Conservation (phyloP, 2,329 filamentous ascomycete genomes). For the Talaromyces marneffei region DNA sequence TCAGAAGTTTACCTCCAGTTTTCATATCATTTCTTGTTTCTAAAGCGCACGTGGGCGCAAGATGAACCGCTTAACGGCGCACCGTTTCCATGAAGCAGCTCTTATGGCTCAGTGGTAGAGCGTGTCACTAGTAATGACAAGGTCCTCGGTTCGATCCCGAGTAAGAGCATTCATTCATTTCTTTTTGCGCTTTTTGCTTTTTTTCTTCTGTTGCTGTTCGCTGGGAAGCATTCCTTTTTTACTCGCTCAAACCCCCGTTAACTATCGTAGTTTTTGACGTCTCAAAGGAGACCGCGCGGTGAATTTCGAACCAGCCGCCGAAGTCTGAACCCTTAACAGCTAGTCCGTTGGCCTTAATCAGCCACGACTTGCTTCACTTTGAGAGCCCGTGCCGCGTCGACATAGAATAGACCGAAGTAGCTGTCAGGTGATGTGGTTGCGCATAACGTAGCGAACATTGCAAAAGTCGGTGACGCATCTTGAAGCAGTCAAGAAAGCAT, state of each 20-base stretch:
- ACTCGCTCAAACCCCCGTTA: not conserved
- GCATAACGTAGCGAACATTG: not conserved
- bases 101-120: not conserved
- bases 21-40: not conserved
- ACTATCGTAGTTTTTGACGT: not conserved
- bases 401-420: not conserved
- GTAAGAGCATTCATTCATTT: not conserved
- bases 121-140: not conserved
- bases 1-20: too few relatives aligned
- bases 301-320: not conserved
- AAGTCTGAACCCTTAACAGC: not conserved
- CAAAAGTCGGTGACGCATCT: not conserved
- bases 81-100: not conserved
- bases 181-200: not conserved
- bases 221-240: not conserved
- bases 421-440: not conserved
- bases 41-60: not conserved
- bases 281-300: not conserved
- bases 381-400: not conserved
- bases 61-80: not conserved
- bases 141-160: not conserved
- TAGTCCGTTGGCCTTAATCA: not conserved
- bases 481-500: not conserved
- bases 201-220: not conserved
- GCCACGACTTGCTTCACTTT: not conserved